phyloP scores from a whole-genome alignment of 2,329 filamentous ascomycete species.

The Trichoderma afroharzianum region DNA sequence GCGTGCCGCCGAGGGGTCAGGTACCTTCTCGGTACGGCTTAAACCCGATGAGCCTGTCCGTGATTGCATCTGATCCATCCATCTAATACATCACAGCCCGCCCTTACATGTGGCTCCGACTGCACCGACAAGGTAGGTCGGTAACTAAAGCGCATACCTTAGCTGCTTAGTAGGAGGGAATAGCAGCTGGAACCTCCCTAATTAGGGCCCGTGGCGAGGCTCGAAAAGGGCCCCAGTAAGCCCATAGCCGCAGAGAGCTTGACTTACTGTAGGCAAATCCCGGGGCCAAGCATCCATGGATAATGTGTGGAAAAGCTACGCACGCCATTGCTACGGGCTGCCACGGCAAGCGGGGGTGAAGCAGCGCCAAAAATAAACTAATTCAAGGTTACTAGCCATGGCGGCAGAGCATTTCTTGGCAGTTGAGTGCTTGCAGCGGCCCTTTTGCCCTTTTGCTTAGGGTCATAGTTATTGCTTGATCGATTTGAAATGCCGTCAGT shows the following conservation, averaged over 20 bases:
- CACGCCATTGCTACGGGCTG: not conserved
- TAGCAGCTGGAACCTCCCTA: conserved; percentile 3
- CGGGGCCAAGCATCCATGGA: not conserved
- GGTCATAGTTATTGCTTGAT: not conserved
- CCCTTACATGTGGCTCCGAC: not conserved
- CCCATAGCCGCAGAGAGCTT: not conserved
- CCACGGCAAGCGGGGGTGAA: not conserved
- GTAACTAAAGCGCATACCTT: not conserved
- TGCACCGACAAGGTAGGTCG: not conserved
- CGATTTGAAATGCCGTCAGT: not conserved
- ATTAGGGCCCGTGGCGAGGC: not conserved
- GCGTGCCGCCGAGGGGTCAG: not conserved
- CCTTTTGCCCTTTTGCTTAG: not conserved
- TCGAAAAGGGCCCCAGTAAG: not conserved
- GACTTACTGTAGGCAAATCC: no score
- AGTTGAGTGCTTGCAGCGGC: not conserved
- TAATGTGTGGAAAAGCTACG: not conserved
- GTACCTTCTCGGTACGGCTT: not conserved
- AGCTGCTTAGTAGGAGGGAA: not conserved
- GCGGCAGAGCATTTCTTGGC: conserved; percentile 4
- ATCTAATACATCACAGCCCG: not conserved
- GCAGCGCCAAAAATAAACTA: conserved; percentile 1
- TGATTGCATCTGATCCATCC: not conserved
- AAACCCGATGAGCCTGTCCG: not conserved
- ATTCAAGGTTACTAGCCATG: not conserved